A percentile compares a stretch with the other conserved stretches of the same genome.
Evolutionary conservation across 805 yeast genomes (phyloP).

Genomic region (Cyberlindnera bimundalis): DNA sequence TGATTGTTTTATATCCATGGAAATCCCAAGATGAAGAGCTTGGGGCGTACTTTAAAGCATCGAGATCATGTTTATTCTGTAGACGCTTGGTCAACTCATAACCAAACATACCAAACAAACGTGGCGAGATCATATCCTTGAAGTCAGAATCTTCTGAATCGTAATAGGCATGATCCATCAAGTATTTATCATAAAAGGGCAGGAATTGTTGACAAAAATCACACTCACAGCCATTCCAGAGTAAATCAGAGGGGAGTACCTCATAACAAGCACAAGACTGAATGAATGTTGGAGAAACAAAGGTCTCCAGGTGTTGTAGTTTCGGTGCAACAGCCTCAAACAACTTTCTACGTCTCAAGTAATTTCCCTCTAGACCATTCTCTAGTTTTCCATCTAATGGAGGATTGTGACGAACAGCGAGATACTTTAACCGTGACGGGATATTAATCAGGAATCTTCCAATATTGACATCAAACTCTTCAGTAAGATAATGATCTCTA

Average conservation of each 20-base stretch:
- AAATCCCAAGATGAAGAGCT: conserved; percentile 42
- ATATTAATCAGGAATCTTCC: conserved; percentile 39
- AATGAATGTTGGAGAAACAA: conserved; percentile 58
- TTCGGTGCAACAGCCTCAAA: conserved; percentile 48
- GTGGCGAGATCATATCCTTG: conserved; percentile 60
- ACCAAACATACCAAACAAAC: conserved; percentile 51
- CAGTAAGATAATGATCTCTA: conserved; percentile 45
- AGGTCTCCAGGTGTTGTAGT: conserved; percentile 36
- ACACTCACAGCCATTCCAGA: conserved; percentile 81
- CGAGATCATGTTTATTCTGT: conserved; percentile 31
- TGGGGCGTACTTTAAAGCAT: conserved; percentile 32
- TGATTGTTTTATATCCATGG: conserved; percentile 42
- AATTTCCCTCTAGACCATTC: conserved; percentile 76
- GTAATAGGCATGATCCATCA: conserved; percentile 63
- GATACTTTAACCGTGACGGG: conserved; percentile 32
- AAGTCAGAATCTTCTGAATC: conserved; percentile 42
- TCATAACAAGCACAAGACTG: conserved; percentile 66
- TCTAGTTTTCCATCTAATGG: conserved; percentile 53
- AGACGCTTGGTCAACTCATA: conserved; percentile 39
- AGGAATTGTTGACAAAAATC: conserved; percentile 46
- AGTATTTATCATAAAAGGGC: conserved; percentile 52
- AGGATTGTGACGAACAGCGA: conserved; percentile 56
- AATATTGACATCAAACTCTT: conserved; percentile 51
- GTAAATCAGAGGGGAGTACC: conserved; percentile 59
- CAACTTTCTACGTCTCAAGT: conserved; percentile 52